Conservation (phyloP, 2,329 filamentous ascomycete genomes). For the Botryosphaeria dothidea region DNA sequence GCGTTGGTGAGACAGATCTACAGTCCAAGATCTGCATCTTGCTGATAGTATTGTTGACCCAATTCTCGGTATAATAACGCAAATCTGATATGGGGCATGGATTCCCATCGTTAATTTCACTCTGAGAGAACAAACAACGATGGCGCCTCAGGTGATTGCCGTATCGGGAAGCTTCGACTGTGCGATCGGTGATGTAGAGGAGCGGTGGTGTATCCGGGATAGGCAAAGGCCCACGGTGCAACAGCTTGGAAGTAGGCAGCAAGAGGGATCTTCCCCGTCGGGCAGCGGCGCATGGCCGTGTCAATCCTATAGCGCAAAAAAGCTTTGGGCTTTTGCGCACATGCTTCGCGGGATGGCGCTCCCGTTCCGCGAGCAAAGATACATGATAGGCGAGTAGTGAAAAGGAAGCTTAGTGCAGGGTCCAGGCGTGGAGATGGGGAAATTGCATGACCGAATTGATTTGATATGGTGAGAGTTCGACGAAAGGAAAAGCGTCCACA, state of each 20-base stretch:
- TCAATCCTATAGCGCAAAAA: not conserved
- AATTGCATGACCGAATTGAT: slow-evolving; percentile 8
- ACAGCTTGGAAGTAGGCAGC: not conserved
- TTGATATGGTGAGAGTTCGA: not conserved
- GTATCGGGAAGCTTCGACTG: not conserved
- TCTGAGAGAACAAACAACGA: not conserved
- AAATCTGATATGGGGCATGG: slow-evolving; percentile 2
- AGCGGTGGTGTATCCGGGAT: not conserved
- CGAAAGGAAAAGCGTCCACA: not conserved
- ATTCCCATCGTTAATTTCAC: slow-evolving; percentile 9
- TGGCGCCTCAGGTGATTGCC: not conserved
- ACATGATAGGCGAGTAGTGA: not conserved
- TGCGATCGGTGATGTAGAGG: not conserved
- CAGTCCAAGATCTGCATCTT: not conserved
- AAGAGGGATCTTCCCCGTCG: slow-evolving; percentile 7
- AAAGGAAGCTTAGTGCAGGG: not conserved
- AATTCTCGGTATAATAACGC: not conserved
- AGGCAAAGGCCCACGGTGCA: not conserved
- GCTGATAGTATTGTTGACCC: not conserved
- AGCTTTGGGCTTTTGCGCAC: slow-evolving; percentile 3
- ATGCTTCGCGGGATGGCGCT: slow-evolving; percentile 6
- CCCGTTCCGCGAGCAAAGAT: slow-evolving; percentile 8
- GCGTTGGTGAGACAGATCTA: not conserved
- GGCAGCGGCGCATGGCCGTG: slow-evolving; percentile 1
- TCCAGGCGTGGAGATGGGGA: not conserved